Evolutionary conservation across 495 filamentous ascomycete species (phyloP).

Genomic region (Tuber umbilicatum): DNA sequence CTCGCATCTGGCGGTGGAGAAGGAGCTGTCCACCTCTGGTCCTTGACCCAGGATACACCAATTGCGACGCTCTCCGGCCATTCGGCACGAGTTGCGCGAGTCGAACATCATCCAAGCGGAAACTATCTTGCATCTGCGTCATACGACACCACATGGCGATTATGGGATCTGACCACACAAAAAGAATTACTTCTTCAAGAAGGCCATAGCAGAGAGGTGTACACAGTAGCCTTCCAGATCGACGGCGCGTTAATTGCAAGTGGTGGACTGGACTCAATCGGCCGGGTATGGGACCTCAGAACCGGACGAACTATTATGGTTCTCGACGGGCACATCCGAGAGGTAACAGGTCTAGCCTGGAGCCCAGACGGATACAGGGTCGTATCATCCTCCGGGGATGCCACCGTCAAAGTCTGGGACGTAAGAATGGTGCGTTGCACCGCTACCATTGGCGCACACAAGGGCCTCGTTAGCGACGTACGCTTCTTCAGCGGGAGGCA

Average conservation of each 20-base stretch:
- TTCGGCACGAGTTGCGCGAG: slow-evolving; percentile 75
- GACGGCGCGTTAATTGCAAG: slow-evolving; percentile 87
- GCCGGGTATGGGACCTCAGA: slow-evolving; percentile 92
- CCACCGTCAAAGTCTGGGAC: slow-evolving; percentile 97
- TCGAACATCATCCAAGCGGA: slow-evolving; percentile 92
- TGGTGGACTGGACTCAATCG: slow-evolving; percentile 87
- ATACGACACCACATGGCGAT: slow-evolving; percentile 91
- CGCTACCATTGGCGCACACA: slow-evolving; percentile 84
- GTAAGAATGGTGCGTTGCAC: slow-evolving; percentile 75
- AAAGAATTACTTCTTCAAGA: slow-evolving; percentile 85
- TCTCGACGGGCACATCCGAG: slow-evolving; percentile 73
- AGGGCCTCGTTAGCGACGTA: slow-evolving; percentile 82
- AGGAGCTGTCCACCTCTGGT: slow-evolving; percentile 85
- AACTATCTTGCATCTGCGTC: slow-evolving; percentile 86
- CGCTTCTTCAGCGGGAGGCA: slow-evolving; percentile 79
- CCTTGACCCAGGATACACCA: slow-evolving; percentile 72
- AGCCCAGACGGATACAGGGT: slow-evolving; percentile 81
- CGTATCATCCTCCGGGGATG: slow-evolving; percentile 83
- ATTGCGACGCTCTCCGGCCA: slow-evolving; percentile 79
- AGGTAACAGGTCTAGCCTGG: slow-evolving; percentile 91
- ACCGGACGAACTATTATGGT: slow-evolving; percentile 95
- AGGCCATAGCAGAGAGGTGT: slow-evolving; percentile 88
- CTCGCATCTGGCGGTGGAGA: slow-evolving; percentile 88
- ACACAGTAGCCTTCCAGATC: slow-evolving; percentile 75
- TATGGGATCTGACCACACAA: slow-evolving; percentile 87